These are phyloP conservation scores for Aureobasidium vineae DNA, from an alignment of 2,329 filamentous ascomycete species.

Conservation along the genomic window DNA sequence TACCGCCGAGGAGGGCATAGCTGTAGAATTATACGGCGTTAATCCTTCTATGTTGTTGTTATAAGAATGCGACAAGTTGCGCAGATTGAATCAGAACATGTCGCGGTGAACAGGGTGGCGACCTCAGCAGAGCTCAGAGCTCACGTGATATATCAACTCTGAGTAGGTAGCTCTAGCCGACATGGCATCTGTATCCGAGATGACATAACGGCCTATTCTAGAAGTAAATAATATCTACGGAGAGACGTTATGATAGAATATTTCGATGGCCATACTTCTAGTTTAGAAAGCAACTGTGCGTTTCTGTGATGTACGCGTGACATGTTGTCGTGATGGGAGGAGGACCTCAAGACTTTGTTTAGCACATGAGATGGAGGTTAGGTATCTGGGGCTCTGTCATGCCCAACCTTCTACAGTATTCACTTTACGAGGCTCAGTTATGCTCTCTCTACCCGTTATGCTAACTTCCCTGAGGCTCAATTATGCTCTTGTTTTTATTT, in stretches of 20 bases:
- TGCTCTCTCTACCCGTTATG: background rate
- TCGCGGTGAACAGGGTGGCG: slow-evolving; percentile 3
- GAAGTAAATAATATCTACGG: too few species aligned
- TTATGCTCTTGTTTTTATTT: background rate
- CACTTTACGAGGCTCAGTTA: background rate
- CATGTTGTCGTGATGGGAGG: too few species aligned
- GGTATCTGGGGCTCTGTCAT: too few species aligned
- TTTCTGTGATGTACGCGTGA: too few species aligned
- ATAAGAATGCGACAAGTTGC: background rate
- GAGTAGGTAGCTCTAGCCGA: background rate
- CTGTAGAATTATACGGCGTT: too few species aligned
- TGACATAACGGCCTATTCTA: too few species aligned
- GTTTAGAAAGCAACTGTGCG: too few species aligned
- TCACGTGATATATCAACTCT: background rate
- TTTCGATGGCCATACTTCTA: too few species aligned
- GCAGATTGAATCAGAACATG: background rate
- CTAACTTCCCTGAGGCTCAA: background rate
- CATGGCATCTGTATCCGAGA: background rate
- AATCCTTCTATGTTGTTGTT: background rate
- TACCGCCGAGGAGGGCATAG: too few species aligned
- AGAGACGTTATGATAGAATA: too few species aligned
- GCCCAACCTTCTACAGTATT: background rate
- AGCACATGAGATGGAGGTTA: background rate
- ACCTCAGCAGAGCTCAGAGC: background rate
- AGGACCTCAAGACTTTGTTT: too few species aligned